Evolutionary conservation across 495 filamentous ascomycete genomes (phyloP).

Genomic region (Xylaria longipes): DNA sequence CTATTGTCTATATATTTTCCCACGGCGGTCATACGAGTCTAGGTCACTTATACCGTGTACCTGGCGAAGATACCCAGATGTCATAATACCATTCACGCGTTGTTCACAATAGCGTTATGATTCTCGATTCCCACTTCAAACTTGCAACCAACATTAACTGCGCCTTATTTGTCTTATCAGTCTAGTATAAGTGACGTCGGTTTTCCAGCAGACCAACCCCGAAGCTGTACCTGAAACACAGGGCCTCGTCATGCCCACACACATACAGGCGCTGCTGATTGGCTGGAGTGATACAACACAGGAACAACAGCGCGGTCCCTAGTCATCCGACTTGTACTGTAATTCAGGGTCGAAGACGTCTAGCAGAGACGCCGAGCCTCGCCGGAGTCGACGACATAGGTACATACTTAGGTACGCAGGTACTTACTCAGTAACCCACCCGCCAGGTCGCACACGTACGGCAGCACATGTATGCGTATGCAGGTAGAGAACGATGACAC

Average conservation of each 20-base stretch:
- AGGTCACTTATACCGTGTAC: constrained; percentile 1
- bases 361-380: background rate
- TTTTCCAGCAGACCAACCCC: background rate
- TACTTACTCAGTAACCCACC: background rate
- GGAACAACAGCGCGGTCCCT: background rate
- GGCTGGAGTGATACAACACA: background rate
- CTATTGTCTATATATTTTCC: constrained; percentile 14
- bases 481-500: constrained; percentile 23
- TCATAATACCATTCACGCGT: constrained; percentile 22
- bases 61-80: constrained; percentile 26
- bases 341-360: background rate
- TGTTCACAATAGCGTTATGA: constrained; percentile 4
- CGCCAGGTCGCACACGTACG: background rate
- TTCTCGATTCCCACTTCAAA: background rate
- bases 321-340: too few relatives aligned
- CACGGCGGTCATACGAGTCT: constrained; percentile 8
- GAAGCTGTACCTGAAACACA: constrained; percentile 12
- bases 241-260: constrained; percentile 12
- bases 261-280: background rate
- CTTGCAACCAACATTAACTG: background rate
- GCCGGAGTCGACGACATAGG: constrained; percentile 17
- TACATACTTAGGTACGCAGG: background rate
- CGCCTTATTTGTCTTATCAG: background rate
- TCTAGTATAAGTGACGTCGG: background rate
- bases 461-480: constrained; percentile 14